These are phyloP conservation scores for Malus orientalis DNA, from an alignment of 306 rosid species.

Conservation along the genomic window DNA sequence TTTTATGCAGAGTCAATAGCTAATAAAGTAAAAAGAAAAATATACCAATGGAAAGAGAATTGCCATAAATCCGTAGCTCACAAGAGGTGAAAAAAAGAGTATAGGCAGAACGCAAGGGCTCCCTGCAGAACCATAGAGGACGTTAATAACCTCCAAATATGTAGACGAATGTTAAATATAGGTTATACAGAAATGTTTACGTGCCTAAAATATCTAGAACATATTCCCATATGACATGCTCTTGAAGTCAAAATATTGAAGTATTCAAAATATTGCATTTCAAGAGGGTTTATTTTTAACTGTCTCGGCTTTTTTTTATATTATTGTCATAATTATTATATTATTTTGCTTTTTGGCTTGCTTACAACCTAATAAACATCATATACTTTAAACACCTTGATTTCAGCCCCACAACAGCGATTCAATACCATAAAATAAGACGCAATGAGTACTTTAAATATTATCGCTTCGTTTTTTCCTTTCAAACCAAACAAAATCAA, in stretches of 20 bases:
- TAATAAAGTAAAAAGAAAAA: not conserved
- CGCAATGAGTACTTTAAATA: not conserved
- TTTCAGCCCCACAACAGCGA: not conserved
- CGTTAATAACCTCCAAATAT: constrained; percentile 18
- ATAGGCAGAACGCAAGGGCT: constrained; percentile 86
- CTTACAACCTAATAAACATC: not conserved
- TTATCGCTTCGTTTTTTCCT: not conserved
- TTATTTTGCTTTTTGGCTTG: no score
- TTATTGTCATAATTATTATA: no score
- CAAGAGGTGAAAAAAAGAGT: constrained; percentile 80
- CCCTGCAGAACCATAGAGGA: constrained; percentile 48
- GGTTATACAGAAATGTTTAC: not conserved
- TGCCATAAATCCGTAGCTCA: constrained; percentile 83
- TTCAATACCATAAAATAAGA: not conserved
- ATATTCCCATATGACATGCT: not conserved
- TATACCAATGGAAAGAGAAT: constrained; percentile 83
- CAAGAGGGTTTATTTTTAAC: not conserved
- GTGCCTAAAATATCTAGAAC: not conserved
- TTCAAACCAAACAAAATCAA: not conserved
- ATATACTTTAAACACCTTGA: not conserved
- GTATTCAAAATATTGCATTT: not conserved
- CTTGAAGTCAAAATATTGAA: not conserved
- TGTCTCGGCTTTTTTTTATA: not conserved
- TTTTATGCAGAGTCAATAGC: not conserved
- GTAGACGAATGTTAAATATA: not conserved